phyloP scores from a whole-genome alignment of 148 eudicot genomes.

The Selenicereus undatus region DNA sequence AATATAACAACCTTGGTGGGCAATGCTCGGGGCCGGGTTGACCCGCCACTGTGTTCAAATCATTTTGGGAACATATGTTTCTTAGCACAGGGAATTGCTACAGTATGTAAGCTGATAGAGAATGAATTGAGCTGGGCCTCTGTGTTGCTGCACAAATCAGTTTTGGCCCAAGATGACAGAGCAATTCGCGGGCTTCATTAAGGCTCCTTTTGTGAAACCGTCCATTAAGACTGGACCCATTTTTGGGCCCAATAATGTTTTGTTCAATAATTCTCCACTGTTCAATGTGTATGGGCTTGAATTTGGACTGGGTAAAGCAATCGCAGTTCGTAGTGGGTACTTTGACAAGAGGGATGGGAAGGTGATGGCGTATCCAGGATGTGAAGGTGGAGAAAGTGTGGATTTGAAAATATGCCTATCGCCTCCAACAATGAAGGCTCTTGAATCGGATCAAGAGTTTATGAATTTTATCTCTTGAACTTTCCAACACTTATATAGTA shows the following conservation, averaged over 20 bases:
- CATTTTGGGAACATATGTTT: slow-evolving; percentile 61
- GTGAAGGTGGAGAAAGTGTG: slow-evolving; percentile 55
- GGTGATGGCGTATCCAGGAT: slow-evolving; percentile 64
- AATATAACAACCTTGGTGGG: too few species aligned
- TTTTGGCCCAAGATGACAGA: slow-evolving; percentile 39
- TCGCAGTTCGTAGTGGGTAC: slow-evolving; percentile 54
- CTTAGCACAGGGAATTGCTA: slow-evolving; percentile 19
- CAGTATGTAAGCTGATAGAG: slow-evolving; percentile 41
- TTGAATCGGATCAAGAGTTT: slow-evolving; percentile 44
- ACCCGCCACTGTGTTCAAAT: slow-evolving; percentile 39
- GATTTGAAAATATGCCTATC: slow-evolving; percentile 67
- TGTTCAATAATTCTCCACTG: slow-evolving; percentile 62
- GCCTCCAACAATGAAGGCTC: slow-evolving; percentile 51
- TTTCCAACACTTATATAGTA: neutral
- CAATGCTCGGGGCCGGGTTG: slow-evolving; percentile 47
- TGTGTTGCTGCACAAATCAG: slow-evolving; percentile 25
- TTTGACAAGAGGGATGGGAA: slow-evolving; percentile 77
- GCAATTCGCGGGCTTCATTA: too few species aligned
- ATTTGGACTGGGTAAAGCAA: slow-evolving; percentile 66
- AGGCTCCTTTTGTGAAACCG: neutral
- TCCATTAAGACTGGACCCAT: neutral
- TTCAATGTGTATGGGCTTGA: slow-evolving; percentile 74
- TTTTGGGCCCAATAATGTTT: slow-evolving; percentile 40
- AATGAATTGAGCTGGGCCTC: slow-evolving; percentile 38
- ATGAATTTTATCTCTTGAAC: slow-evolving; percentile 30